Evolutionary conservation across 2,329 filamentous ascomycete genomes (phyloP), one percentile per base, ranked within the genome.

Genomic region (Cladophialophora yegresii): DNA sequence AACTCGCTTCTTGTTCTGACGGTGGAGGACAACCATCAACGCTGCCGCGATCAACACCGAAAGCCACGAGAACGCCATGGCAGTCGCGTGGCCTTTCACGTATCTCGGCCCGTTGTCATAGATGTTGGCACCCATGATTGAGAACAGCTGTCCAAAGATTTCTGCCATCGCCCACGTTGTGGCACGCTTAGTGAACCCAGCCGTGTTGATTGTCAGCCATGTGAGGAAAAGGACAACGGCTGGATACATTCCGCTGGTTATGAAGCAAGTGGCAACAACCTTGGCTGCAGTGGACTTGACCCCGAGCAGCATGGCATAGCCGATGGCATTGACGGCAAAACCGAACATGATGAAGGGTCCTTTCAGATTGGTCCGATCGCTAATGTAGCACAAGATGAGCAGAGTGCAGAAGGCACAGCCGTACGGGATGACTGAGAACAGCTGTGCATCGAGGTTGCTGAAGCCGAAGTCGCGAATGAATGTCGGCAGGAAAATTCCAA

Each of bases 401-500:
- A 62, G 5, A 6, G 62, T 51, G 43, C 64, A 43, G 20, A 61
- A 49, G 8, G 62, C 65, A 33, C 30, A 61, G 16, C 26, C 61
- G 47, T 66, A 66, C 12, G 64, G 64, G 10, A 66, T 64, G 30
- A 61, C 54, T 5, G 55, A 50, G 36, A 57, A 66, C 22, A 66
- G 57, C 33, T 66, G 64, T 6, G 64, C 58, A 16, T 59, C 23
- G 13, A 63, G 59, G 50, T 33, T 63, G 13, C 22, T 32, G 58
- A 57, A 66, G 2, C 64, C 64, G 50, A 66, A 66, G 28, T 66
- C 61, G 9, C 55, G 23, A 32, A 64, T 61, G 57, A 66, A 63
- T 7, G 56, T 63, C 23, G 64, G 64, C 26, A 66, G 47, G 64
- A 66, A 66, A 54, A 22, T 32, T 16, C 61, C 61, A 20, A 66